These are phyloP conservation scores for Cyberlindnera veronae DNA, from an alignment of 805 yeast genomes.

Conservation along the genomic window DNA sequence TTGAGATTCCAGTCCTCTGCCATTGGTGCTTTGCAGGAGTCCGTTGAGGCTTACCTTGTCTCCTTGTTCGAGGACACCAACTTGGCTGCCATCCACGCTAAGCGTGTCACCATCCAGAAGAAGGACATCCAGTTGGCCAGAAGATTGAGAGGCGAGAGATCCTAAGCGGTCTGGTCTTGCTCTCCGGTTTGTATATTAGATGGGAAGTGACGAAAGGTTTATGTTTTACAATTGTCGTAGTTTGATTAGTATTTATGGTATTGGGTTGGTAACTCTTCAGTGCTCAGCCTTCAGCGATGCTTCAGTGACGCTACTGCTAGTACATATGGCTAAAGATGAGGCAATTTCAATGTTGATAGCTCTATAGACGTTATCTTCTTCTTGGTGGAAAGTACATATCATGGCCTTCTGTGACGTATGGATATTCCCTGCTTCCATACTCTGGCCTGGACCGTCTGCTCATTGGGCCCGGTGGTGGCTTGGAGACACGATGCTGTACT, in stretches of 20 bases:
- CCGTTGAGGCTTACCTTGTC: slow-evolving; percentile 96
- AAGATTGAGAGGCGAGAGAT: slow-evolving; percentile 96
- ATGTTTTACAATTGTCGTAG: background rate
- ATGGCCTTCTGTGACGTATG: background rate
- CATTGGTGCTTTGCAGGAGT: slow-evolving; percentile 96
- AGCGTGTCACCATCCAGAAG: slow-evolving; percentile 98
- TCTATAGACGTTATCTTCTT: too few relatives aligned
- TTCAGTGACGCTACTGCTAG: too few relatives aligned
- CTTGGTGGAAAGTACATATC: background rate
- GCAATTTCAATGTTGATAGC: too few relatives aligned
- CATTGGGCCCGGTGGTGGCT: background rate
- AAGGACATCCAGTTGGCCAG: slow-evolving; percentile 97
- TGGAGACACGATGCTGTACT: background rate
- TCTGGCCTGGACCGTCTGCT: background rate
- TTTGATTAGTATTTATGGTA: background rate
- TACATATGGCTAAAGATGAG: too few relatives aligned
- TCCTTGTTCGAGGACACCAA: slow-evolving; percentile 96
- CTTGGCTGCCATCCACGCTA: slow-evolving; percentile 98
- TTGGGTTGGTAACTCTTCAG: too few relatives aligned
- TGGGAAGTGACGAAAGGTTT: slow-evolving; percentile 2
- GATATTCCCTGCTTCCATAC: background rate
- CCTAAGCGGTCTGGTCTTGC: slow-evolving; percentile 38
- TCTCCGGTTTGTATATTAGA: slow-evolving; percentile 2
- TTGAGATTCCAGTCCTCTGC: slow-evolving; percentile 97
- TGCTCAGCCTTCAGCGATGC: too few relatives aligned